A percentile compares a stretch with the other conserved stretches of the same genome.
These are phyloP conservation scores for Aspergillus novofumigatus DNA, from an alignment of 2,329 filamentous ascomycete genomes.

Conservation along the genomic window DNA sequence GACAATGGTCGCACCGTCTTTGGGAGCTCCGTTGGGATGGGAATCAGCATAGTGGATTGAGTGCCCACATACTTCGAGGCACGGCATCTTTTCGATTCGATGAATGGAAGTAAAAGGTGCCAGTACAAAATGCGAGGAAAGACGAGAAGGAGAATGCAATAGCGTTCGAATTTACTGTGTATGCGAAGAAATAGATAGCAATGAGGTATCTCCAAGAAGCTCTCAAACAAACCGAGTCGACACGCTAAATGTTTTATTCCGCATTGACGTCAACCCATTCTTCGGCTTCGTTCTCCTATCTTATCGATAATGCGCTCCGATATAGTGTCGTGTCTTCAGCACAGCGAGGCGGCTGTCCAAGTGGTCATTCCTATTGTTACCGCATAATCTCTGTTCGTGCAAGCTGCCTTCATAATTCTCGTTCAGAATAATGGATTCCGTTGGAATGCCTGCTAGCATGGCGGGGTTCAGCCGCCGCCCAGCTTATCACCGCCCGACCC, in stretches of 20 bases:
- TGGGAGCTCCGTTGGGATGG: constrained; percentile 26
- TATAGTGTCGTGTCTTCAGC: background rate
- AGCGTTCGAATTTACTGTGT: background rate
- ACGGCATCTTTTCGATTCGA: constrained; percentile 29
- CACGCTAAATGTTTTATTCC: constrained; percentile 3
- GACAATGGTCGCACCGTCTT: constrained; percentile 32
- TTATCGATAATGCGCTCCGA: background rate
- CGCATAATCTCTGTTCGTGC: background rate
- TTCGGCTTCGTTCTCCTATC: background rate
- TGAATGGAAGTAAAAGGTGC: background rate
- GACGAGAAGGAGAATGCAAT: background rate
- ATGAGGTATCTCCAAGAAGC: background rate
- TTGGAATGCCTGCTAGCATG: constrained; percentile 1
- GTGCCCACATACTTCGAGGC: constrained; percentile 31
- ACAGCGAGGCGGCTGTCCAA: background rate
- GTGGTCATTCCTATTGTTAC: background rate
- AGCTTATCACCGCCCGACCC: constrained; percentile 13
- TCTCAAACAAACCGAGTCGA: background rate
- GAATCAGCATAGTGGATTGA: constrained; percentile 34
- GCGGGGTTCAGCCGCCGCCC: constrained; percentile 2
- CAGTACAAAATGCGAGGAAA: background rate
- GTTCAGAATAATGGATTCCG: background rate
- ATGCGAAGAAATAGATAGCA: background rate
- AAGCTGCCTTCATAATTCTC: background rate
- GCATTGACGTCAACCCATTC: constrained; percentile 6